These are phyloP conservation scores for Phytophthora citrophthora DNA, from an alignment of 352 stramenopile genomes.

Conservation along the genomic window DNA sequence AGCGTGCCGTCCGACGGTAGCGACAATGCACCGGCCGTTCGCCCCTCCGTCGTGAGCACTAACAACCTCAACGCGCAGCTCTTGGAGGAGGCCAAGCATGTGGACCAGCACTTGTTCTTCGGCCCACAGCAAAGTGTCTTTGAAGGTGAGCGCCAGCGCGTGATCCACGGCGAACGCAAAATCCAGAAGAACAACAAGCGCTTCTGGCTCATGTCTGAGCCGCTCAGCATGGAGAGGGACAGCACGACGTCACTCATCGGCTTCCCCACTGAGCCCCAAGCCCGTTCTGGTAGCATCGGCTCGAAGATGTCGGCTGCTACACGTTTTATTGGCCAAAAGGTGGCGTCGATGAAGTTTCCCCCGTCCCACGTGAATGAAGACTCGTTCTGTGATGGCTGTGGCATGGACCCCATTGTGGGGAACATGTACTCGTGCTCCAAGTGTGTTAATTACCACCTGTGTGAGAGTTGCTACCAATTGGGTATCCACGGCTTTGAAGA, in stretches of 20 bases:
- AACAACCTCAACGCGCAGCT: constrained; percentile 80
- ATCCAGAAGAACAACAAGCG: constrained; percentile 85
- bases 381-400: constrained; percentile 91
- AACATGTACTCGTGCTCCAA: constrained; percentile 91
- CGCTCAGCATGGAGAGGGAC: constrained; percentile 78
- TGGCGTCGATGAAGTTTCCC: constrained; percentile 81
- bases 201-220: constrained; percentile 88
- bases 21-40: constrained; percentile 46
- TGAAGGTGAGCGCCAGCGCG: constrained; percentile 78
- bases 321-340: constrained; percentile 81
- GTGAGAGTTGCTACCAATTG: constrained; percentile 84
- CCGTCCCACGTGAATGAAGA: constrained; percentile 82
- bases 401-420: constrained; percentile 88
- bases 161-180: constrained; percentile 88
- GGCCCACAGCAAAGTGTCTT: constrained; percentile 76
- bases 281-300: constrained; percentile 43
- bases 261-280: constrained; percentile 47
- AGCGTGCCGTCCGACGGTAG: constrained; percentile 60
- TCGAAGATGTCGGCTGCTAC: constrained; percentile 75
- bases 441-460: constrained; percentile 86
- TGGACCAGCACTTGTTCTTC: constrained; percentile 85
- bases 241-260: constrained; percentile 80
- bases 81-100: constrained; percentile 60
- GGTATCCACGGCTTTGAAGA: constrained; percentile 88
- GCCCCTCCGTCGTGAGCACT: constrained; percentile 71